Conservation (phyloP, 331 rosid genomes). For the Pyrus hybrid region DNA sequence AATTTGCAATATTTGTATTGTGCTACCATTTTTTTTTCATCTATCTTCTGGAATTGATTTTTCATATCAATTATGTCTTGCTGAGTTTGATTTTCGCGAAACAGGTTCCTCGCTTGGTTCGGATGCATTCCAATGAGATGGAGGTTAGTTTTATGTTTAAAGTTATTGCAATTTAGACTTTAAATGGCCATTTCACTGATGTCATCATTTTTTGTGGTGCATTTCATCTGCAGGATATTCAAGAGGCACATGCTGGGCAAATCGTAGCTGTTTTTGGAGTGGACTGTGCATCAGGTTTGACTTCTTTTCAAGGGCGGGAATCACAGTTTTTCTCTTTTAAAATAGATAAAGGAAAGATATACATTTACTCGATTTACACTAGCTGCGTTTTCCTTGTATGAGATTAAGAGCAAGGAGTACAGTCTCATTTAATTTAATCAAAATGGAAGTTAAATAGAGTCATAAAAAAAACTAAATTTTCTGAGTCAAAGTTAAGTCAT, state of each 20-base stretch:
- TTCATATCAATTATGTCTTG: background rate
- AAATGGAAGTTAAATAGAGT: background rate
- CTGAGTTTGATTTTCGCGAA: constrained; percentile 15
- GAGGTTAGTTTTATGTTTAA: constrained; percentile 50
- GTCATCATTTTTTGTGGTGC: background rate
- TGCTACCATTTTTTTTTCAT: background rate
- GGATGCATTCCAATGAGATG: constrained; percentile 96
- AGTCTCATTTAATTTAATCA: constrained; percentile 1
- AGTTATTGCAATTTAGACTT: background rate
- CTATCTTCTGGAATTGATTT: background rate
- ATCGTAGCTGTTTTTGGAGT: constrained; percentile 99
- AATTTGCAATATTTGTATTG: background rate
- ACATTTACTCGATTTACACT: background rate
- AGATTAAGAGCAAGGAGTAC: background rate
- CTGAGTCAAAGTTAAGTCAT: background rate
- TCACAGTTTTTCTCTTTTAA: background rate
- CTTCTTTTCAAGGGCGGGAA: constrained; percentile 4
- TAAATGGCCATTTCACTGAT: too few species aligned
- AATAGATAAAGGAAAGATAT: background rate
- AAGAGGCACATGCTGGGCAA: constrained; percentile 97
- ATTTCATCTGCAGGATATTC: constrained; percentile 65
- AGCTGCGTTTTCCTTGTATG: background rate
- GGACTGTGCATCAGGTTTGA: constrained; percentile 97
- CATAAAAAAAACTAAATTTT: background rate
- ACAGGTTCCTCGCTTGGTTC: constrained; percentile 97